Conservation (phyloP, 2,329 filamentous ascomycete species). For the Ascochyta pisi region DNA sequence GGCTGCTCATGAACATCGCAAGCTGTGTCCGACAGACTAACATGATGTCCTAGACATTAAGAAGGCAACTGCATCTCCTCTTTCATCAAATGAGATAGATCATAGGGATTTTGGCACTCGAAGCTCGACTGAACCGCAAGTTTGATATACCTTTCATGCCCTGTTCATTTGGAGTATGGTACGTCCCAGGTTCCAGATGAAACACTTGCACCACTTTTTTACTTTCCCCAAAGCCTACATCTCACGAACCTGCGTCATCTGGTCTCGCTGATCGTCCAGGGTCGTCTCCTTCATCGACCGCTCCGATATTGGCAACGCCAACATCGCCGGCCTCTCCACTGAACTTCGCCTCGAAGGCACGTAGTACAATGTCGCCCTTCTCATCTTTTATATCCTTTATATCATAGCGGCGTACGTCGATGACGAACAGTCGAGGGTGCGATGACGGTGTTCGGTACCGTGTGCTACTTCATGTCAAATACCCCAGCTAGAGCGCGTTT, state of each 20-base stretch:
- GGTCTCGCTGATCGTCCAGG: conserved; percentile 6
- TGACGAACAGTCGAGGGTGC: conserved; percentile 45
- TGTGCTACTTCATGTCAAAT: conserved; percentile 43
- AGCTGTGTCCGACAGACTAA: too few species aligned
- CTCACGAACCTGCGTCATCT: neutral
- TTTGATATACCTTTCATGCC: conserved; percentile 54
- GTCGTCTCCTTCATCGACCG: conserved; percentile 58
- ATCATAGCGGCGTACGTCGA: conserved; percentile 41
- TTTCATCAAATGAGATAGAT: too few species aligned
- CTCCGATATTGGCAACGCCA: conserved; percentile 52
- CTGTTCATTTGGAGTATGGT: conserved; percentile 56
- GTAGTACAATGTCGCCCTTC: conserved; percentile 52
- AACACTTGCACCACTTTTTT: too few species aligned
- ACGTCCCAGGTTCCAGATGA: neutral
- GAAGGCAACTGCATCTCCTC: too few species aligned
- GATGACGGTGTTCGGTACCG: conserved; percentile 48
- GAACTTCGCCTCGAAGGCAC: conserved; percentile 51
- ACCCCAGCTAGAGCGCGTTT: too few species aligned
- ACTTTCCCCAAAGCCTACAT: too few species aligned
- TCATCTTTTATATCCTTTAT: conserved; percentile 56
- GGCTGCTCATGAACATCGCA: too few species aligned
- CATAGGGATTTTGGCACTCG: conserved; percentile 17
- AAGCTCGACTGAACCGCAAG: conserved; percentile 50
- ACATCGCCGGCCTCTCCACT: conserved; percentile 50
- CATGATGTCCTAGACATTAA: too few species aligned